Base-by-base conservation (phyloP, 2,329 filamentous ascomycete species). In the Neocucurbitaria cava region DNA sequence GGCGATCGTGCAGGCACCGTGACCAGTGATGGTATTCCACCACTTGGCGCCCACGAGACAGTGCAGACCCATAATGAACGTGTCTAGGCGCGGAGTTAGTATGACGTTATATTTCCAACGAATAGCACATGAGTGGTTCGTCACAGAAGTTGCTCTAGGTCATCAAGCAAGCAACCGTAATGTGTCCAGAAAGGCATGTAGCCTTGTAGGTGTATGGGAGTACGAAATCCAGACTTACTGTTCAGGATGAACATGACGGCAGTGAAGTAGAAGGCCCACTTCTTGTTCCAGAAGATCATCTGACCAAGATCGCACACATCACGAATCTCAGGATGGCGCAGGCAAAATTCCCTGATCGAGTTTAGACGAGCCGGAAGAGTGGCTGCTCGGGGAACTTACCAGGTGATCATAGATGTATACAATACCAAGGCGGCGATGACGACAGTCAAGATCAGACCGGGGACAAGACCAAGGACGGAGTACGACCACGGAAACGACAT, bases 401-500 rank as follows among this genome's bases (percentile, higher is more conserved):
- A 88, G 43, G 87, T 78, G 38, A 85, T 82, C 48, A 91, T 76
- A 18, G 86, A 92, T 43, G 93, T 96, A 75, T 96, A 97, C 5
- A 96, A 81, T 1, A 97, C 93, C 17, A 93, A 76, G 5, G 79
- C 83, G 23, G 93, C 92, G 54, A 96, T 84, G 26, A 94, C 84
- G 1, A 90, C 82, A 0, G 93, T 96, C 71, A 96, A 73, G 58
- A 96, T 94, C 49, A 97, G 76, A 21, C 90, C 92, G 0, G 93
- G 92, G 0, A 96, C 91, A 15, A 97, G 83, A 7, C 93, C 93
- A 7, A 97, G 84, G 24, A 94, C 80, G 39, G 91, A 91, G 76
- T 97, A 97, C 0, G 92, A 96, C 84, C 90, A 96, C 0, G 93
- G 93, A 65, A 97, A 97, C 46, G 91, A 96, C 92, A 97, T 96